Base-by-base conservation (phyloP, 1,284 basidiomycete species). In the Sporisorium scitamineum region DNA sequence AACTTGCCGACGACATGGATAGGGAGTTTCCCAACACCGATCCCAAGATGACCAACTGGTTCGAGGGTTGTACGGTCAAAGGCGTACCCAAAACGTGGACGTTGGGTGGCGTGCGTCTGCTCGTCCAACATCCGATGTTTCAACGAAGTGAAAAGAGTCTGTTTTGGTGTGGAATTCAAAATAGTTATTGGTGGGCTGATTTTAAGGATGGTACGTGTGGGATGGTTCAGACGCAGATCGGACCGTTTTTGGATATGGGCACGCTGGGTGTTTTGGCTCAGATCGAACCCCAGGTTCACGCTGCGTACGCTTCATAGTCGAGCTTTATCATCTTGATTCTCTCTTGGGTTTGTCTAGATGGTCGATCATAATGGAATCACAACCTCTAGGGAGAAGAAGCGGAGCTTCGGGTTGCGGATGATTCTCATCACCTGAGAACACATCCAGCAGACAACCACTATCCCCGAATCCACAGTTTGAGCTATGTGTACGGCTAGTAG, bases 101-200 rank as follows among this genome's bases (percentile, higher is more conserved):
- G 8, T 44, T 70, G 24, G 76, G 58, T 14, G 76, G 76, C 7
- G 5, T 72, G 37, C 37, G 63, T 14, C 18, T 76, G 59, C 63
- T 57, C 20, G 69, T 66, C 39, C 29, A 66, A 34, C 68, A 70
- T 45, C 68, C 68, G 4, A 70, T 65, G 62, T 64, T 64, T 26
- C 65, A 70, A 51, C 45, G 57, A 7, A 70, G 68, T 34, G 62
- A 66, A 29, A 69, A 59, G 44, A 60, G 61, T 16, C 63, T 76
- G 14, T 76, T 62, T 54, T 77, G 70, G 74, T 71, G 68, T 34
- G 72, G 72, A n/a, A 75, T 75, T 16, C 61, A 65, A 13, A 72
- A 78, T 60, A 66, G 62, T 42, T 78, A 44, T 56, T 78, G 74
- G 69, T 78, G 68, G 59, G 48, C 57, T 48, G 68, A 78, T 39